Conservation (phyloP, 2,329 filamentous ascomycete species). For the Fusarium piperis region DNA sequence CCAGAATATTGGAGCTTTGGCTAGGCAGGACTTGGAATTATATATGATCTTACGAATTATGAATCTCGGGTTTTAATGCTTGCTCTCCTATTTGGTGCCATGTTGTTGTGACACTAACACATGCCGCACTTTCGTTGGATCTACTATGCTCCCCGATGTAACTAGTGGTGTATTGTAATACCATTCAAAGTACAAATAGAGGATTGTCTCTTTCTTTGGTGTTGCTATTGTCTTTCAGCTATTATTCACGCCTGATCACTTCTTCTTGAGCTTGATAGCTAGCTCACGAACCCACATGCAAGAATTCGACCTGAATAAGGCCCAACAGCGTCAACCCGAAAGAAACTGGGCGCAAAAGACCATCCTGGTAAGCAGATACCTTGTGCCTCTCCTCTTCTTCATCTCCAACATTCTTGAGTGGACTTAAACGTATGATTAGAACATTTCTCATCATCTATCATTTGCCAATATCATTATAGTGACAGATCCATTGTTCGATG, state of each 20-base stretch:
- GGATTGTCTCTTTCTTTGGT: background rate
- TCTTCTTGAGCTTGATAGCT: background rate
- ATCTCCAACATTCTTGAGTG: background rate
- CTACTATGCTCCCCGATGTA: background rate
- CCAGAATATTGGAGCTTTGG: background rate
- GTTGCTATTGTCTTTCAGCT: background rate
- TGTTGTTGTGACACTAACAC: background rate
- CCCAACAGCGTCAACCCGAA: background rate
- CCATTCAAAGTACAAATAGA: background rate
- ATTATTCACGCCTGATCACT: background rate
- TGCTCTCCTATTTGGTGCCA: background rate
- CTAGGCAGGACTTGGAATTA: background rate
- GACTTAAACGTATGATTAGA: background rate
- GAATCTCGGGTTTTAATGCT: background rate
- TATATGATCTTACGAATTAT: background rate
- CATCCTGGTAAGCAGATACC: background rate
- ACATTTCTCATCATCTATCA: background rate
- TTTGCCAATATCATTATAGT: background rate
- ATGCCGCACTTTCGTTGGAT: background rate
- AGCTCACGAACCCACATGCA: background rate
- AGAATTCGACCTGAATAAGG: background rate
- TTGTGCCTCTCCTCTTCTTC: background rate
- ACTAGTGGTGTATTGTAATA: background rate
- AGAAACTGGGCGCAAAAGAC: background rate
- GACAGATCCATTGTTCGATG: background rate